Evolutionary conservation across 164 flowering plant genomes (phyloP), one percentile per base, ranked within the genome.

Genomic region (Berberis thunbergii): DNA sequence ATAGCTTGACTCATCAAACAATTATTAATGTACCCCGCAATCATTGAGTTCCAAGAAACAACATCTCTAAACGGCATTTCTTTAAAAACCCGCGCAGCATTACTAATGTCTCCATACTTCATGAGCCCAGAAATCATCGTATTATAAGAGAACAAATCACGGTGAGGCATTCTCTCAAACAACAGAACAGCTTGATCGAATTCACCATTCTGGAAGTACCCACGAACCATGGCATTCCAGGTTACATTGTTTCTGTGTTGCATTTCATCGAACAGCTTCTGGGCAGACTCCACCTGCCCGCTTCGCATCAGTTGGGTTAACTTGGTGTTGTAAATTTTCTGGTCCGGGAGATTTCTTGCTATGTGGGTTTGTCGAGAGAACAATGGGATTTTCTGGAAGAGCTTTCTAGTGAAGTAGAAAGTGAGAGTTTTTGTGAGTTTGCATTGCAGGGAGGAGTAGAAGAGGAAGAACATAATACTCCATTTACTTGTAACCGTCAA

Each of bases 41-140:
- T 75, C 85, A 84, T 80, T 1, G 88, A 72, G 71, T 86, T 86
- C 89, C 89, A 83, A 9, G 81, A 78, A 26, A 86, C 83, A 55
- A 81, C 70, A 68, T 86, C 89, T 66, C 75, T 79, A 43, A 43
- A 41, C 41, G 65, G 73, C 87, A 86, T 84, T 49, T 65, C 43
- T 40, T 73, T 67, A 62, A 84, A 84, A 49, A 81, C 57, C 12
- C 56, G 58, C 64, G 63, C 74, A 1, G 89, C 92, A 43, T 72
- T 70, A 54, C 61, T 49, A 6, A 69, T 71, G 42, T 81, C 70
- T 3, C 84, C 82, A n/a, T 54, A 57, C 39, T 69, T 74, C 81
- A 83, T 80, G 49, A 83, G 62, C 56, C 93, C 93, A 0, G 75
- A 55, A 43, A 86, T 81, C 77, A 83, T 73, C 0, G 83, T 83